A percentile compares a stretch with the other conserved stretches of the same genome.
These are phyloP conservation scores for Paramyrothecium roridum DNA, from an alignment of 2,329 filamentous ascomycete species.

Conservation along the genomic window DNA sequence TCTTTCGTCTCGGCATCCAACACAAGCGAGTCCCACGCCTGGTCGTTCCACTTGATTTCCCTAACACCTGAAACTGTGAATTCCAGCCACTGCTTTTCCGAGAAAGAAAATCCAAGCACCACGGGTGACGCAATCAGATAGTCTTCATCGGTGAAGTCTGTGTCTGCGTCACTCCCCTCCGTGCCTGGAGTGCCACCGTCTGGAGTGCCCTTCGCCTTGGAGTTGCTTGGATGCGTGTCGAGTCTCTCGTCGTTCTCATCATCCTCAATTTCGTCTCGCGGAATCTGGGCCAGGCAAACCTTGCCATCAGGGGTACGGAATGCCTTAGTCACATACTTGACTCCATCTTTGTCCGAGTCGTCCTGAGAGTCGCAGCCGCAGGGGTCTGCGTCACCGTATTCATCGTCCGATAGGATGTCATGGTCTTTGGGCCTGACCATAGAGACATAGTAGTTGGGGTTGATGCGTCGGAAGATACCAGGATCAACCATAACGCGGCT, in stretches of 20 bases:
- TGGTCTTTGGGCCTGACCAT: slow-evolving; percentile 70
- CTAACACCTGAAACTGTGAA: slow-evolving; percentile 76
- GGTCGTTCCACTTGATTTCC: slow-evolving; percentile 81
- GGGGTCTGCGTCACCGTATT: slow-evolving; percentile 32
- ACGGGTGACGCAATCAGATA: slow-evolving; percentile 80
- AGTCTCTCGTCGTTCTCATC: slow-evolving; percentile 45
- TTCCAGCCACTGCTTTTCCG: slow-evolving; percentile 87
- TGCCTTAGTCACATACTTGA: slow-evolving; percentile 49
- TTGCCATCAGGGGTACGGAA: slow-evolving; percentile 42
- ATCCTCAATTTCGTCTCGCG: slow-evolving; percentile 25
- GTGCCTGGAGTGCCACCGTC: slow-evolving; percentile 1
- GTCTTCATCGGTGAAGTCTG: slow-evolving; percentile 75
- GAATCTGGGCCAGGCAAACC: slow-evolving; percentile 24
- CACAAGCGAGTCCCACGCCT: slow-evolving; percentile 79
- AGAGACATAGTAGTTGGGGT: slow-evolving; percentile 80
- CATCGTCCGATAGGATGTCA: slow-evolving; percentile 51
- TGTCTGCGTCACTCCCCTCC: slow-evolving; percentile 23
- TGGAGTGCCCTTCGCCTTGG: slow-evolving; percentile 1
- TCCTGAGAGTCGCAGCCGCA: slow-evolving; percentile 36
- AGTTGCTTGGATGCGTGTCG: slow-evolving; percentile 43
- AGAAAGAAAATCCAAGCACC: slow-evolving; percentile 82
- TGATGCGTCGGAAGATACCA: slow-evolving; percentile 75
- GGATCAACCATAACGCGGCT: slow-evolving; percentile 88
- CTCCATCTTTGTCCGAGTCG: slow-evolving; percentile 34
- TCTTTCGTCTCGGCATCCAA: slow-evolving; percentile 59